phyloP scores from a whole-genome alignment of 225 moss, liverwort and hornwort genomes.

The Marchantia paleacea region DNA sequence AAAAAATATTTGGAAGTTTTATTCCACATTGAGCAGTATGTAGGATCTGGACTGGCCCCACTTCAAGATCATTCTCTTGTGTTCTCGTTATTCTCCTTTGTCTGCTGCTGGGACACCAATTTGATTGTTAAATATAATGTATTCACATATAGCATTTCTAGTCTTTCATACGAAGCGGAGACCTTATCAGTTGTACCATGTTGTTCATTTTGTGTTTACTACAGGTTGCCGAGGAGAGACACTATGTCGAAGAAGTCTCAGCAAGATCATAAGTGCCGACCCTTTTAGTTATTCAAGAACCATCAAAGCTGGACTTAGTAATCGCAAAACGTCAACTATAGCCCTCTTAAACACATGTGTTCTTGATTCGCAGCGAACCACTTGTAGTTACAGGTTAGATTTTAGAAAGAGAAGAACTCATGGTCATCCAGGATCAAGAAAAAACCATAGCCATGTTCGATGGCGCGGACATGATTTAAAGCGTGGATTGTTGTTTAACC shows the following conservation, averaged over 20 bases:
- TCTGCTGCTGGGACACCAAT: neutral
- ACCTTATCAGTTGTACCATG: neutral
- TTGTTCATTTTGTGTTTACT: neutral
- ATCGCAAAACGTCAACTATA: neutral
- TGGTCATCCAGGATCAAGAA: neutral
- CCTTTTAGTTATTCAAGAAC: neutral
- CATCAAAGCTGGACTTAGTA: neutral
- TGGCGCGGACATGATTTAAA: conserved; percentile 6
- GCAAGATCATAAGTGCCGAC: neutral
- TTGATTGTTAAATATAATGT: neutral
- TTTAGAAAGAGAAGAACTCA: neutral
- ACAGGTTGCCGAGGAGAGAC: conserved; percentile 5
- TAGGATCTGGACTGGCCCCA: neutral
- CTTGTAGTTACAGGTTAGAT: neutral
- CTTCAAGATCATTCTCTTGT: no score
- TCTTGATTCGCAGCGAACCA: neutral
- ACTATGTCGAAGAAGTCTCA: neutral
- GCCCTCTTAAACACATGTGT: neutral
- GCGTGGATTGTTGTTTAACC: neutral
- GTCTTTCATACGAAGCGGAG: neutral
- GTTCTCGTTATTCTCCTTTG: no score
- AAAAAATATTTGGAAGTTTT: neutral
- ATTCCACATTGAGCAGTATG: neutral
- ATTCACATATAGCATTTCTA: neutral
- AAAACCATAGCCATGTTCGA: neutral